Evolutionary conservation across 202 grass and related monocot genomes (phyloP), one percentile per base, ranked within the genome.

Genomic region (Eragrostis tef): DNA sequence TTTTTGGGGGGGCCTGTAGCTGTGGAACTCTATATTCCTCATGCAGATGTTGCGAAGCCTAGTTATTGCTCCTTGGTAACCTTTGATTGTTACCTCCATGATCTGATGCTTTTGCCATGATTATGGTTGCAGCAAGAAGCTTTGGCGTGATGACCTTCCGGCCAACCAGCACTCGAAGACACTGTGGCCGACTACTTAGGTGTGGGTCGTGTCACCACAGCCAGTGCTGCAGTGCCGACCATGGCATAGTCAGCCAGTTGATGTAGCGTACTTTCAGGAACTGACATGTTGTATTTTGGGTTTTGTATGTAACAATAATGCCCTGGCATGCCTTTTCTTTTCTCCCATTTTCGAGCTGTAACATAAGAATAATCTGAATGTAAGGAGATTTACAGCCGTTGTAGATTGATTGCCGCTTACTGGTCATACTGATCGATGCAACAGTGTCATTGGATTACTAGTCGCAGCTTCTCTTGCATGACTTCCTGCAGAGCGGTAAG

Each of bases 341-440:
- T 11, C 6, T 24, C 46, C 5, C 50, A 43, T 81, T 82, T 85
- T 78, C 53, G 16, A 82, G 74, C 78, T 91, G 73, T 88, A 85
- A 82, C 76, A 42, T 82, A 69, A 88, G 67, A 91, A 91, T 88
- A 85, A 91, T 74, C n/a, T n/a, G n/a, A n/a, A n/a, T n/a, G n/a
- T n/a, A n/a, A n/a, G n/a, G n/a, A n/a, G n/a, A n/a, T n/a, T n/a
- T n/a, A 79, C 77, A 64, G 78, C 74, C 20, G 52, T 61, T 82
- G 9, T 78, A 88, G 78, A 79, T 78, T 68, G 71, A 66, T 76
- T 81, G 6, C 68, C 22, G 11, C 65, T 73, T 73, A 60, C 58
- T 7, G 72, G 67, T 81, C 31, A 64, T 60, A 73, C 68, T 72
- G 71, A 61, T 85, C 58, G 71, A 47, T 75, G 64, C 65, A 74